These are phyloP conservation scores for Asclepias syriaca DNA, from an alignment of 257 asterid species.

Conservation along the genomic window DNA sequence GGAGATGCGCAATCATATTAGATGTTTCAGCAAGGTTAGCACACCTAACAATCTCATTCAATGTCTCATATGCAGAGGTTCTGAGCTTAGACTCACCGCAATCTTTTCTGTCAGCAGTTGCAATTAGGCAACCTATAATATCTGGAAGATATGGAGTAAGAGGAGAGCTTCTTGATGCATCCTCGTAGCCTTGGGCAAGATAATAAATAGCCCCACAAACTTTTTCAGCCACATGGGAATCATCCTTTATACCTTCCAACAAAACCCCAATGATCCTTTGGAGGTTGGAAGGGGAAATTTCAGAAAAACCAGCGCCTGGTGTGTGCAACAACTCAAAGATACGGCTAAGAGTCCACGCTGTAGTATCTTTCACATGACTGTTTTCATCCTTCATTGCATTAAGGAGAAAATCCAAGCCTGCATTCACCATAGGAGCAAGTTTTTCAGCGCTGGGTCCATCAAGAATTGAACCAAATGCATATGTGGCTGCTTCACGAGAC, in stretches of 20 bases:
- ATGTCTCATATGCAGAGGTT: conserved; percentile 65
- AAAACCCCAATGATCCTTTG: conserved; percentile 49
- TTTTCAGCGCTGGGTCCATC: conserved; percentile 82
- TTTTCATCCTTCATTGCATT: conserved; percentile 68
- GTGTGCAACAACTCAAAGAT: conserved; percentile 73
- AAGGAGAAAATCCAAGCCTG: conserved; percentile 67
- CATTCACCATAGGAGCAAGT: conserved; percentile 71
- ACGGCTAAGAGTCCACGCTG: conserved; percentile 96
- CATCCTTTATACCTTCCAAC: conserved; percentile 58
- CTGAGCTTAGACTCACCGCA: conserved; percentile 63
- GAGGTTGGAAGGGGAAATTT: conserved; percentile 59
- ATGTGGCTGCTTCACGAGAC: conserved; percentile 80
- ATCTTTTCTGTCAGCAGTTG: conserved; percentile 68
- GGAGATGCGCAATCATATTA: conserved; percentile 52
- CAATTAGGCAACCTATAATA: conserved; percentile 45
- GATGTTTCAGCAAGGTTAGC: conserved; percentile 64
- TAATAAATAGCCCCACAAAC: conserved; percentile 81
- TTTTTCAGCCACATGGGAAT: conserved; percentile 78
- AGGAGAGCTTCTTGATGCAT: conserved; percentile 54
- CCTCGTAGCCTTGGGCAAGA: conserved; percentile 85
- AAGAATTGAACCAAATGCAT: conserved; percentile 85
- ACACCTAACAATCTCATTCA: conserved; percentile 73
- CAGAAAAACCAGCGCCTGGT: conserved; percentile 60
- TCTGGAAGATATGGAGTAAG: conserved; percentile 63
- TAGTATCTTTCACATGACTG: conserved; percentile 74